phyloP scores from a whole-genome alignment of 768 basidiomycete genomes.

The Russula lepida region DNA sequence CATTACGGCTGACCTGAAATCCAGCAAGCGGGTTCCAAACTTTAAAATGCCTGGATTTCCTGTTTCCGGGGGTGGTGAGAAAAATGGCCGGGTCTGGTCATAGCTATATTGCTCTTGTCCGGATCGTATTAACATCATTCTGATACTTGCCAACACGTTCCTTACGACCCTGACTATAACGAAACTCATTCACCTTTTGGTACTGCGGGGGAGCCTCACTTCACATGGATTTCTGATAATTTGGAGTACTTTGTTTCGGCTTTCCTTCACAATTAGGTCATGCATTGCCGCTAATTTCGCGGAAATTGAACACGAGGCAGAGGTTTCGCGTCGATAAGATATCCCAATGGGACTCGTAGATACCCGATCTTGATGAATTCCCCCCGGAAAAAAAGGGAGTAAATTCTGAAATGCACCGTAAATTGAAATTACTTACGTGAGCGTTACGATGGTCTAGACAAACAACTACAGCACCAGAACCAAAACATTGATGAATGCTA shows the following conservation, averaged over 20 bases:
- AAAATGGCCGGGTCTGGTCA: background rate
- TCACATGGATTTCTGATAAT: background rate
- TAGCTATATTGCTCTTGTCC: background rate
- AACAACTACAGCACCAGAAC: background rate
- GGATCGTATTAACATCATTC: background rate
- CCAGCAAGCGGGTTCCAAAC: slow-evolving; percentile 9
- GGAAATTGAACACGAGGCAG: slow-evolving; percentile 11
- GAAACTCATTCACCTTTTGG: background rate
- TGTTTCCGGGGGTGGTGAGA: background rate
- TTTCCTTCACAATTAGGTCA: background rate
- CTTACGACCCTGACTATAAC: background rate
- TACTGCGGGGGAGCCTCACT: background rate
- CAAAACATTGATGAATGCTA: background rate
- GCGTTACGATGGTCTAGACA: background rate
- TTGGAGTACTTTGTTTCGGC: background rate
- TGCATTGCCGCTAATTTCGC: background rate
- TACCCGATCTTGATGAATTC: slow-evolving; percentile 11
- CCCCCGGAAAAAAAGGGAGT: background rate
- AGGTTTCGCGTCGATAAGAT: slow-evolving; percentile 1
- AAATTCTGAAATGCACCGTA: background rate
- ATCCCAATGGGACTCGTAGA: background rate
- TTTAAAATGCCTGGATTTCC: slow-evolving; percentile 4
- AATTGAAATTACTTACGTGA: slow-evolving; percentile 9
- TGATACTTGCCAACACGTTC: background rate
- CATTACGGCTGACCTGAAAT: background rate